phyloP scores from a whole-genome alignment of 805 yeast species.

The Lipomyces oligophaga region DNA sequence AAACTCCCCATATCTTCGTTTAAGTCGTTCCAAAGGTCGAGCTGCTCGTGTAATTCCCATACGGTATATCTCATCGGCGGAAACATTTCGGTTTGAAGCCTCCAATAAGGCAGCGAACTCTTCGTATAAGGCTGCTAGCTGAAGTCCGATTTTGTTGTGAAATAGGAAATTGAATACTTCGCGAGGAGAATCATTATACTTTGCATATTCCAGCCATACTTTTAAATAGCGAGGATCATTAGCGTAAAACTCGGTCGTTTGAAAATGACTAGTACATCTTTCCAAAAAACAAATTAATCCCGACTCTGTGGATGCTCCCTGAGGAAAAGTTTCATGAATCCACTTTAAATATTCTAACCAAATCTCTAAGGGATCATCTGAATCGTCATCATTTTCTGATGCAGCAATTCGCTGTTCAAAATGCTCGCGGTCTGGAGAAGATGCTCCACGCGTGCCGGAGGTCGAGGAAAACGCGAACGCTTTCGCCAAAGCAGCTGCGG shows the following conservation, averaged over 20 bases:
- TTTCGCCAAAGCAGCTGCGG: constrained; percentile 54
- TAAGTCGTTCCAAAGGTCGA: constrained; percentile 55
- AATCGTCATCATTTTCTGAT: constrained; percentile 62
- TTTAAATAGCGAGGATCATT: constrained; percentile 78
- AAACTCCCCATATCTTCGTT: constrained; percentile 46
- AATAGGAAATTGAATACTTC: constrained; percentile 69
- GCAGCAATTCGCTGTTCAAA: constrained; percentile 49
- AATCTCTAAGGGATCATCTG: constrained; percentile 80
- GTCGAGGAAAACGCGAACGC: constrained; percentile 38
- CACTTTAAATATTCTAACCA: constrained; percentile 73
- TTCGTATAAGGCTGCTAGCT: constrained; percentile 70
- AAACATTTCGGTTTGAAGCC: constrained; percentile 42
- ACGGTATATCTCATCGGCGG: constrained; percentile 58
- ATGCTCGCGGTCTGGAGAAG: constrained; percentile 22
- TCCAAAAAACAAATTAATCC: constrained; percentile 65
- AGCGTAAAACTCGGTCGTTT: constrained; percentile 62
- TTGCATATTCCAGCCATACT: constrained; percentile 77
- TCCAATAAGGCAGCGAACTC: constrained; percentile 68
- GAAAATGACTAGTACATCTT: constrained; percentile 64
- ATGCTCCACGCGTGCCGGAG: constrained; percentile 31
- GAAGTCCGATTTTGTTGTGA: constrained; percentile 64
- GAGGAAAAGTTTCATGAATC: constrained; percentile 57
- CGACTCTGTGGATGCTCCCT: constrained; percentile 58
- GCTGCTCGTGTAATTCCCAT: constrained; percentile 60
- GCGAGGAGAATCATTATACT: constrained; percentile 61